Conservation (phyloP, 2,329 filamentous ascomycete species). For the Cytospora piceae region DNA sequence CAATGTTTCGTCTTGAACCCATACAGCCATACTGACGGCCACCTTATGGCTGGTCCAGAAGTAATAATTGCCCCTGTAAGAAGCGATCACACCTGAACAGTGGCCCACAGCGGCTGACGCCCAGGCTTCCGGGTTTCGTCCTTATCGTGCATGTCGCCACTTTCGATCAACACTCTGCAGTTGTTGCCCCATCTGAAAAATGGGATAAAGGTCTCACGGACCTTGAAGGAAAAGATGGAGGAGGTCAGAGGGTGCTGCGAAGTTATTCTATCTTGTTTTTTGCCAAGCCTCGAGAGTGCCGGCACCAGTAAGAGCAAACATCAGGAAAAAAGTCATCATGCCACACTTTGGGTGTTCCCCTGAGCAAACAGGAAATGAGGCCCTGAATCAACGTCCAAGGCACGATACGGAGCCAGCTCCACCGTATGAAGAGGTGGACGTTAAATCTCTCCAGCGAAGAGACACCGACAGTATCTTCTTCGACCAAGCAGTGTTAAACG, state of each 20-base stretch:
- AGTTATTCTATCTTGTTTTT: background rate
- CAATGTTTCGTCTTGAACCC: background rate
- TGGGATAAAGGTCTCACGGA: background rate
- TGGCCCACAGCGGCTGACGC: slow-evolving; percentile 3
- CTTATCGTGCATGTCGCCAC: background rate
- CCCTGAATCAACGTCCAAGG: background rate
- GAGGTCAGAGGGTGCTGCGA: background rate
- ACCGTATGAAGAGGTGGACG: slow-evolving; percentile 2
- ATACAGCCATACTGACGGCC: slow-evolving; percentile 8
- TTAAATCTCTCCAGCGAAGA: slow-evolving; percentile 8
- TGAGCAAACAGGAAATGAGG: background rate
- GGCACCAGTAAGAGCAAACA: slow-evolving; percentile 3
- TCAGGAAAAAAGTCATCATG: background rate
- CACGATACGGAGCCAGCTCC: background rate
- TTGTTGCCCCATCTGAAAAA: background rate
- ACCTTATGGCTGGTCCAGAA: slow-evolving; percentile 6
- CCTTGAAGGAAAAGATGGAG: background rate
- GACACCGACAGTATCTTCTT: slow-evolving; percentile 19
- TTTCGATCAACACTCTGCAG: background rate
- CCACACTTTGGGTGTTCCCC: slow-evolving; percentile 10
- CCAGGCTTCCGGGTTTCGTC: slow-evolving; percentile 9
- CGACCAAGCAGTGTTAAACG: slow-evolving; percentile 11
- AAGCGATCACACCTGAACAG: slow-evolving; percentile 4
- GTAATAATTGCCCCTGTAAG: background rate
- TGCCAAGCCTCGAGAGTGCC: background rate